These are phyloP conservation scores for Apiospora malaysiana DNA, from an alignment of 2,329 filamentous ascomycete genomes.

Conservation along the genomic window DNA sequence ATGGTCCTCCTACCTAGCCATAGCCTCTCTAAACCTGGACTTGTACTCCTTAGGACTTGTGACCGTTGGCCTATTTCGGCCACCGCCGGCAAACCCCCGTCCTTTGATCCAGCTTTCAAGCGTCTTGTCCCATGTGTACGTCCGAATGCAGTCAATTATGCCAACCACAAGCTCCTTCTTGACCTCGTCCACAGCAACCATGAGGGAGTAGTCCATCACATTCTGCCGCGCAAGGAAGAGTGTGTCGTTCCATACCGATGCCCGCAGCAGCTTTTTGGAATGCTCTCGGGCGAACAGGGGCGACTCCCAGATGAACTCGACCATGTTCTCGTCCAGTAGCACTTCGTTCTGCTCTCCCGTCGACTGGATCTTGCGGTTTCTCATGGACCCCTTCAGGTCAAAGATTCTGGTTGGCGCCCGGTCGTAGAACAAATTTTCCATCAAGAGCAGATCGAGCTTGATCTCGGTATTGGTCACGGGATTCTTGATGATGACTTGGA, in stretches of 20 bases:
- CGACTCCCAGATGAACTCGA: conserved; percentile 98
- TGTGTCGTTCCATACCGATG: conserved; percentile 97
- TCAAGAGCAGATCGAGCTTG: conserved; percentile 91
- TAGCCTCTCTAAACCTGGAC: conserved; percentile 91
- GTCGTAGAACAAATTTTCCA: conserved; percentile 99
- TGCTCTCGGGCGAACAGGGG: conserved; percentile 95
- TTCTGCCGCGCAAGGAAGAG: conserved; percentile 93
- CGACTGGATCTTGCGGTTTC: conserved; percentile 94
- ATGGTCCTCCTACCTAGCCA: conserved; percentile 73
- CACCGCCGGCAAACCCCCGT: conserved; percentile 78
- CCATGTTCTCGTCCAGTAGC: conserved; percentile 96
- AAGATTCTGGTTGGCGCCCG: conserved; percentile 88
- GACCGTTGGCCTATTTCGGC: conserved; percentile 87
- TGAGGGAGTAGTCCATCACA: conserved; percentile 98
- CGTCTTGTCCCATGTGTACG: conserved; percentile 99
- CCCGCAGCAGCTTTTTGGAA: conserved; percentile 89
- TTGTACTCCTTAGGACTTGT: conserved; percentile 98
- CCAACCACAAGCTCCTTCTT: conserved; percentile 93
- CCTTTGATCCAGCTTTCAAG: conserved; percentile 99
- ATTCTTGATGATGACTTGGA: conserved; percentile 97
- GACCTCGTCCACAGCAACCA: conserved; percentile 95
- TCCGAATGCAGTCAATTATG: conserved; percentile 97
- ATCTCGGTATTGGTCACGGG: conserved; percentile 89
- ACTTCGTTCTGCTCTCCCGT: conserved; percentile 97
- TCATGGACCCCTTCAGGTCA: conserved; percentile 97